Evolutionary conservation across 148 eudicot genomes (phyloP).

Genomic region (Rhododendron williamsianum): DNA sequence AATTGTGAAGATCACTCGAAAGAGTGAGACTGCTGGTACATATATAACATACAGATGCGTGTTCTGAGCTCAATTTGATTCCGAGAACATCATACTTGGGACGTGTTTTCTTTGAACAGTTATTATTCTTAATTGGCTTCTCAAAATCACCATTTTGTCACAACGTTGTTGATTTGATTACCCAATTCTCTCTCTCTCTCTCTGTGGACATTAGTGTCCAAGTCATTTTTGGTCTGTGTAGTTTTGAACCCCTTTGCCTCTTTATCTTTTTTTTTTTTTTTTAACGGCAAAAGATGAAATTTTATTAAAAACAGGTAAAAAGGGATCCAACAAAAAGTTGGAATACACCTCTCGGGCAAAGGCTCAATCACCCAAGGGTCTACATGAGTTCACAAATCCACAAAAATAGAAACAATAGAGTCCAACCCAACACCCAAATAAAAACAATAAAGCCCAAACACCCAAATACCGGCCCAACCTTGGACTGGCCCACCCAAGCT

Average conservation of each 20-base stretch:
- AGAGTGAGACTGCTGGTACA: not conserved
- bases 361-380: no score
- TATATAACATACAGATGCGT: not conserved
- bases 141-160: not conserved
- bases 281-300: no score
- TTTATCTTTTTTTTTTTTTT: not conserved
- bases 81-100: not conserved
- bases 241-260: not conserved
- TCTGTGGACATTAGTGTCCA: not conserved
- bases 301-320: no score
- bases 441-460: no score
- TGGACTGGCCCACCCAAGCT: no score
- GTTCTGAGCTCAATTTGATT: not conserved
- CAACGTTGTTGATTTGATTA: not conserved
- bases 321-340: no score
- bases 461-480: no score
- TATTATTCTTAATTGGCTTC: not conserved
- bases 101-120: not conserved
- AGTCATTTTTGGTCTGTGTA: not conserved
- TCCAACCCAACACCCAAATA: no score
- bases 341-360: no score
- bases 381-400: no score
- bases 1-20: not conserved
- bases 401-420: no score
- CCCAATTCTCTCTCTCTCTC: not conserved